Evolutionary conservation across 2,329 filamentous ascomycete genomes (phyloP), one percentile per base, ranked within the genome.

Genomic region (Blastomyces parvus): DNA sequence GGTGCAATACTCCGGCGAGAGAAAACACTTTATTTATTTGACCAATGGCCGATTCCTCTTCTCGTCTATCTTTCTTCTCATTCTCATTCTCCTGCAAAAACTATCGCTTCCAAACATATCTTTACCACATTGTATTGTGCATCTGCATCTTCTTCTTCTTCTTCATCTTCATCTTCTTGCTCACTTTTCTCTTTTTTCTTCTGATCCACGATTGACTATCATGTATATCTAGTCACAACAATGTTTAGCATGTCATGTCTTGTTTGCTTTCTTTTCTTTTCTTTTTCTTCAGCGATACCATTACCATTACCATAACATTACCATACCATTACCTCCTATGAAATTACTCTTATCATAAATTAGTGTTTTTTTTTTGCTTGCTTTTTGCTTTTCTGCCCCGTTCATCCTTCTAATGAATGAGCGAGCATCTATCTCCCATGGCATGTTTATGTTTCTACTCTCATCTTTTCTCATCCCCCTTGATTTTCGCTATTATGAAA

Each of bases 1-100:
- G 85, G 82, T 52, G 48, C 25, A 52, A 25, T 30, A 48, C 19
- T 13, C 27, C 25, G 5, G 13, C 22, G 48, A 30, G 30, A 14
- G 11, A 52, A 52, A 27, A 4, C n/a, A n/a, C n/a, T n/a, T n/a
- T n/a, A n/a, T n/a, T n/a, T 56, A 33, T 38, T 33, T 56, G 27
- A 56, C 25, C 25, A 17, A 30, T 25, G 27, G 38, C 25, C 46
- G 9, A 5, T 50, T 50, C 3, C 25, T 52, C 48, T 27, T 52
- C 6, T 52, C 8, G 22, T 25, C 8, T 3, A 22, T 1, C 19
- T 48, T 22, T n/a, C 13, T n/a, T n/a, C n/a, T n/a, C n/a, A n/a
- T n/a, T n/a, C n/a, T n/a, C n/a, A 8, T 27, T 50, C n/a, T 22
- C 46, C 13, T 25, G 5, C 48, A 52, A 25, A 52, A 52, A 52